Conservation (phyloP, 1,284 basidiomycete species). For the Singerocomus rubriflavus region DNA sequence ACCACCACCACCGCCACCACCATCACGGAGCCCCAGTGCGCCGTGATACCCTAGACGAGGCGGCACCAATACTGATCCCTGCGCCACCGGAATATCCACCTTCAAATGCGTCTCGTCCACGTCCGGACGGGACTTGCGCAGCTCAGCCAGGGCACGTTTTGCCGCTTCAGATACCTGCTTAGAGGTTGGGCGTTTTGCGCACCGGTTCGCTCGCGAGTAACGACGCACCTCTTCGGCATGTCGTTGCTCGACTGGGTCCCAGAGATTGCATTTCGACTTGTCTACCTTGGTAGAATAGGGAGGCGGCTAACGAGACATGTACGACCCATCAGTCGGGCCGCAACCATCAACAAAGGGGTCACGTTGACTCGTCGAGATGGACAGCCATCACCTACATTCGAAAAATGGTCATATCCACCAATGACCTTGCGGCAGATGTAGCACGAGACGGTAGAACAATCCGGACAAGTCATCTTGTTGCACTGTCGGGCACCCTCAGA, state of each 20-base stretch:
- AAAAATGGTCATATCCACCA: slow-evolving; percentile 76
- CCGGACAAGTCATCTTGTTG: slow-evolving; percentile 77
- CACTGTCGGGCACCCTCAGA: slow-evolving; percentile 43
- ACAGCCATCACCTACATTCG: slow-evolving; percentile 41
- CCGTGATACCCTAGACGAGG: background rate
- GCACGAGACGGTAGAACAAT: slow-evolving; percentile 69
- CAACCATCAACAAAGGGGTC: background rate
- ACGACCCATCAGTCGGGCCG: slow-evolving; percentile 2
- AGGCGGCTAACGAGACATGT: slow-evolving; percentile 14
- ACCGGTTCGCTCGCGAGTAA: no score
- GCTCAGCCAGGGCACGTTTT: slow-evolving; percentile 60
- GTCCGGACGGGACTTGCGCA: slow-evolving; percentile 54
- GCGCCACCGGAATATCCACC: slow-evolving; percentile 49
- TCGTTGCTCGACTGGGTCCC: slow-evolving; percentile 65
- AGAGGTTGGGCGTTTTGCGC: no score
- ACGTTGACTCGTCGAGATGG: background rate
- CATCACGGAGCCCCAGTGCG: background rate
- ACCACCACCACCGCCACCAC: no score
- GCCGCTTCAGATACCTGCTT: slow-evolving; percentile 73
- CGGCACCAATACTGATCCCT: slow-evolving; percentile 9
- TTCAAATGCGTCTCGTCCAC: slow-evolving; percentile 51
- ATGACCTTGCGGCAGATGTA: slow-evolving; percentile 75
- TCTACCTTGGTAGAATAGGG: slow-evolving; percentile 21
- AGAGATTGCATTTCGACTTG: slow-evolving; percentile 58
- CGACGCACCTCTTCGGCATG: slow-evolving; percentile 62